phyloP scores from a whole-genome alignment of 371 early-diverging fungal species.

The Actinomortierella wolfii region DNA sequence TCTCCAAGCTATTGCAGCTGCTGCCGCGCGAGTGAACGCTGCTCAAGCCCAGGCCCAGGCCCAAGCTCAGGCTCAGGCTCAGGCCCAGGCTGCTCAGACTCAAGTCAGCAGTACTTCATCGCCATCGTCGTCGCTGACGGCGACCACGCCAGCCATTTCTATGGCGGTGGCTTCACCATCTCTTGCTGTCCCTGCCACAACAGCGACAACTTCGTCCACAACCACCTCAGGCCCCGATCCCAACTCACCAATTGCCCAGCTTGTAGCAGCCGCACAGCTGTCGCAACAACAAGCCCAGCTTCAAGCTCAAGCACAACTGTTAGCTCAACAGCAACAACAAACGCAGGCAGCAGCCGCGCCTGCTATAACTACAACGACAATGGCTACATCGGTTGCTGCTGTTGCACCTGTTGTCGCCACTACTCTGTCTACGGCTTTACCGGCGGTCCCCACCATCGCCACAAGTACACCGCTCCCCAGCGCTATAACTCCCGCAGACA shows the following conservation, averaged over 20 bases:
- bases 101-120: too few relatives aligned
- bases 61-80: too few relatives aligned
- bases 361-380: neutral
- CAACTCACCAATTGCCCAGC: conserved; percentile 31
- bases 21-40: conserved; percentile 9
- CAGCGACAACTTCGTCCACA: conserved; percentile 3
- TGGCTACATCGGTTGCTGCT: neutral
- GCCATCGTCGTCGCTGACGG: too few relatives aligned
- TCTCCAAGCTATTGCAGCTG: conserved; percentile 19
- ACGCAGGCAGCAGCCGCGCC: conserved; percentile 1
- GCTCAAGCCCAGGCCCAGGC: conserved; percentile 8
- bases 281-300: too few relatives aligned
- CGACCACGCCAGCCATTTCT: too few relatives aligned
- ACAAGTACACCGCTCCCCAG: conserved; percentile 1
- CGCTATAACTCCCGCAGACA: neutral
- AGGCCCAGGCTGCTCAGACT: too few relatives aligned
- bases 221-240: neutral
- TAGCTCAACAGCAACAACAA: neutral
- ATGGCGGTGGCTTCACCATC: too few relatives aligned
- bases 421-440: neutral
- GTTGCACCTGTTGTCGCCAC: neutral
- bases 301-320: conserved; percentile 22
- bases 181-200: conserved; percentile 1
- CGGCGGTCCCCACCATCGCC: neutral
- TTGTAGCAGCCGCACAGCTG: conserved; percentile 28